These are phyloP conservation scores for Cladosporium oxysporum DNA, from an alignment of 2,329 filamentous ascomycete genomes.

Conservation along the genomic window DNA sequence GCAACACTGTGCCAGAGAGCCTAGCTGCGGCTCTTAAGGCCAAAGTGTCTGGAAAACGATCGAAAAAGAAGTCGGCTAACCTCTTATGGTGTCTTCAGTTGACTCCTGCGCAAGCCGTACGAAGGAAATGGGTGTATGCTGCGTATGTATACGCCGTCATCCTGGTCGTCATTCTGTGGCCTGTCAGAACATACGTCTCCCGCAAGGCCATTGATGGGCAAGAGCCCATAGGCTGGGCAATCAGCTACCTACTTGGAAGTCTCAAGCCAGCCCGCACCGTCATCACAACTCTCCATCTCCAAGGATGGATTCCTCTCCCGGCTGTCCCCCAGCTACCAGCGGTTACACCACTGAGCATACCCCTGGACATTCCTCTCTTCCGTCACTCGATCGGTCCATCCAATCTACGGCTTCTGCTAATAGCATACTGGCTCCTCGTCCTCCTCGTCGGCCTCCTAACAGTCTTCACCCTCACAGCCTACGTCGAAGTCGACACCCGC, in stretches of 20 bases:
- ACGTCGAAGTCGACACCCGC: slow-evolving; percentile 91
- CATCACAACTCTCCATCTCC: slow-evolving; percentile 67
- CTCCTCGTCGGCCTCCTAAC: slow-evolving; percentile 70
- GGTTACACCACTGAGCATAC: slow-evolving; percentile 25
- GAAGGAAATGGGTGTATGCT: slow-evolving; percentile 83
- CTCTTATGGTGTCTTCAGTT: slow-evolving; percentile 76
- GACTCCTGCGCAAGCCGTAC: slow-evolving; percentile 73
- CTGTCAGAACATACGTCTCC: slow-evolving; percentile 70
- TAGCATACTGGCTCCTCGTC: slow-evolving; percentile 71
- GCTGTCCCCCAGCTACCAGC: neutral
- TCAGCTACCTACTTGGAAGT: slow-evolving; percentile 86
- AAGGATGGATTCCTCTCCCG: slow-evolving; percentile 75
- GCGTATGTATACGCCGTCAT: slow-evolving; percentile 73
- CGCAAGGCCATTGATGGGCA: slow-evolving; percentile 65
- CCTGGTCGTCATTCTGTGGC: slow-evolving; percentile 65
- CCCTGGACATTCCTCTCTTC: slow-evolving; percentile 63
- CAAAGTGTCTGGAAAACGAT: slow-evolving; percentile 18
- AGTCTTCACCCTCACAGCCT: slow-evolving; percentile 75
- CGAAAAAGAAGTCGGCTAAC: slow-evolving; percentile 62
- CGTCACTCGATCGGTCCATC: slow-evolving; percentile 68
- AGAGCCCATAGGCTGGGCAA: slow-evolving; percentile 89
- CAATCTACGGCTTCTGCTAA: slow-evolving; percentile 77
- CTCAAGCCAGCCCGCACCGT: slow-evolving; percentile 69
- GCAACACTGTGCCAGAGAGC: slow-evolving; percentile 26
- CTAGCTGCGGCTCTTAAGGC: neutral